Base-by-base conservation (phyloP, 176 grass and related monocot genomes). In the Oryza meyeriana region DNA sequence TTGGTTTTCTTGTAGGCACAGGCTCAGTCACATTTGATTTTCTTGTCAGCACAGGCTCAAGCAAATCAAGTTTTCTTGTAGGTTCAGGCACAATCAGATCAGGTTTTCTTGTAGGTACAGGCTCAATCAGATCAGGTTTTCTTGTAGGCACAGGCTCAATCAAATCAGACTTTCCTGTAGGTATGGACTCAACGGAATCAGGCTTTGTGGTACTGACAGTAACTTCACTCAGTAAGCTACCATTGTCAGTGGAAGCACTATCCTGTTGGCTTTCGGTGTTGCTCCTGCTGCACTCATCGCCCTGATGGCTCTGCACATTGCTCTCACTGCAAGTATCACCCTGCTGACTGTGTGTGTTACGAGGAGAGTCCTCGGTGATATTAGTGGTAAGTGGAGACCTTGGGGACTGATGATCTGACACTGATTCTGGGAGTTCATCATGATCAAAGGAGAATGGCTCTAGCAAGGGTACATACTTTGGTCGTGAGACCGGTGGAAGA, bases 401-500 rank as follows among this genome's bases (percentile, higher is more conserved):
- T 80, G 89, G 85, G 50, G 81, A 87, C 38, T 84, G 83, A 38
- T 78, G 42, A 67, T 86, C 83, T 78, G 83, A 89, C 27, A 81
- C 84, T 83, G 79, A 86, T 86, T 86, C 84, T 41, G 79, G 84
- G 68, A 74, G 85, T 52, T 84, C 85, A 13, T 79, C 75, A 72
- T 71, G 87, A 58, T 83, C 64, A 72, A 80, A 84, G 28, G 83
- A 85, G 67, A 36, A 77, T 36, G 88, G 88, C 34, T 81, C 88
- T 18, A 92, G 75, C 83, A 89, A 62, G 44, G 85, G 78, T 38
- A 88, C 86, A 66, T 92, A 79, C 83, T 86, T 85, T 3, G 86
- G 74, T 75, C 68, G 64, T 25, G 78, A 79, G 52, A 85, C 6
- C 0, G 86, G 83, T 75, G 90, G 90, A n/a, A 79, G 64, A 70